Conservation (phyloP, 352 stramenopile genomes). For the Phytopythium vexans region DNA sequence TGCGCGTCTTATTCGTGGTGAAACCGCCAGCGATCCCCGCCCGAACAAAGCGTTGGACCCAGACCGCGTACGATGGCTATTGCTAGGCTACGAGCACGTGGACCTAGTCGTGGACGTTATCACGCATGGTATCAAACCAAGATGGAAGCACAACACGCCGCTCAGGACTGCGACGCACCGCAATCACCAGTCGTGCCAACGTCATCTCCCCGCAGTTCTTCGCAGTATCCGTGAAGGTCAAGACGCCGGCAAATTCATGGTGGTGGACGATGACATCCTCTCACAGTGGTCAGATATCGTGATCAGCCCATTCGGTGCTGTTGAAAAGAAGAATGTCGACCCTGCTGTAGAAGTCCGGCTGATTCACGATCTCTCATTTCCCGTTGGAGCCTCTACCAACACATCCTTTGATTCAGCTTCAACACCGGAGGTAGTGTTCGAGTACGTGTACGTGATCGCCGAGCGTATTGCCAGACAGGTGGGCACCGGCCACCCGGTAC, state of each 20-base stretch:
- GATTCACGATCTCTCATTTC: constrained; percentile 2
- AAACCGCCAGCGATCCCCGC: not conserved
- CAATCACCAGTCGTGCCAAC: constrained; percentile 1
- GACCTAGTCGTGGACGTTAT: not conserved
- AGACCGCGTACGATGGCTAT: not conserved
- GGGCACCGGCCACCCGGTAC: not conserved
- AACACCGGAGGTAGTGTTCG: not conserved
- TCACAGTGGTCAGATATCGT: not conserved
- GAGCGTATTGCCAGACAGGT: not conserved
- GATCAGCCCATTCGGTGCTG: constrained; percentile 1
- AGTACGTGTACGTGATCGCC: not conserved
- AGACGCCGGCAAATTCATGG: constrained; percentile 2
- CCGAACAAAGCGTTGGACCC: constrained; percentile 3
- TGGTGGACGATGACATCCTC: constrained; percentile 2
- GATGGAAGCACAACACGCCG: not conserved
- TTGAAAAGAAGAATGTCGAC: not conserved
- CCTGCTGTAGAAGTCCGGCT: not conserved
- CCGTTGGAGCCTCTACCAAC: not conserved
- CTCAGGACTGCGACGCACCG: not conserved
- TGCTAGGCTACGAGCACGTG: not conserved
- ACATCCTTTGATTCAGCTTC: not conserved
- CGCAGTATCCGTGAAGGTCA: constrained; percentile 6
- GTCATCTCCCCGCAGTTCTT: constrained; percentile 1
- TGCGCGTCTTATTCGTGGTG: constrained; percentile 1
- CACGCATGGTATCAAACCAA: not conserved